These are phyloP conservation scores for Cornus florida DNA, from an alignment of 148 eudicot species.

Conservation along the genomic window DNA sequence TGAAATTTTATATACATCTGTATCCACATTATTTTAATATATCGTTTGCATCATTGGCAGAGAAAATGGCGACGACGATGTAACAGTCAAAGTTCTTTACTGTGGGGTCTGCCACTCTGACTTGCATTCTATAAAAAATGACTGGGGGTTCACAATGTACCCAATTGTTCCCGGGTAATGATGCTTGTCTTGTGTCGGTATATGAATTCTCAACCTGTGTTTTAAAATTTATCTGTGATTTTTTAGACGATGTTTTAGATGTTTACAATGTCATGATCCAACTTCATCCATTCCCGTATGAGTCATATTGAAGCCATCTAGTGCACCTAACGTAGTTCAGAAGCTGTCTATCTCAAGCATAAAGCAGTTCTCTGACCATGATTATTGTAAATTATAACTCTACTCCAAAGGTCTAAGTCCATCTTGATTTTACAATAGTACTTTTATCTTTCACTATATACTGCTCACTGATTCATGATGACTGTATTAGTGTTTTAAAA, in stretches of 20 bases:
- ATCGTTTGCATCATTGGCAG: conserved; percentile 24
- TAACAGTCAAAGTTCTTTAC: conserved; percentile 49
- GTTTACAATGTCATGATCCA: background rate
- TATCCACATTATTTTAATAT: background rate
- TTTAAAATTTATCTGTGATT: background rate
- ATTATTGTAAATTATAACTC: too few relatives aligned
- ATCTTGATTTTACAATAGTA: too few relatives aligned
- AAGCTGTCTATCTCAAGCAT: too few relatives aligned
- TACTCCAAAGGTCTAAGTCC: too few relatives aligned
- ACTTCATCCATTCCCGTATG: too few relatives aligned
- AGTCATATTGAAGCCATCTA: too few relatives aligned
- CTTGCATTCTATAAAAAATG: conserved; percentile 51
- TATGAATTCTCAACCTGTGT: background rate
- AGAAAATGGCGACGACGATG: conserved; percentile 59
- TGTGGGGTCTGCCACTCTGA: conserved; percentile 81
- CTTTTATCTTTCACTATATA: too few relatives aligned
- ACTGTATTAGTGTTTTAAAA: too few relatives aligned
- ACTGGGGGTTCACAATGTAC: conserved; percentile 64
- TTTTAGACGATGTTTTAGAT: background rate
- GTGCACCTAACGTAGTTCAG: too few relatives aligned
- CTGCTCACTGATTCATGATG: too few relatives aligned
- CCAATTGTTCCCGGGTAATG: conserved; percentile 64
- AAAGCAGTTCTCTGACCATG: too few relatives aligned
- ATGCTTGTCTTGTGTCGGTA: conserved; percentile 8
- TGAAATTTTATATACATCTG: background rate